phyloP scores from a whole-genome alignment of 306 rosid genomes.

The Prunus mume region DNA sequence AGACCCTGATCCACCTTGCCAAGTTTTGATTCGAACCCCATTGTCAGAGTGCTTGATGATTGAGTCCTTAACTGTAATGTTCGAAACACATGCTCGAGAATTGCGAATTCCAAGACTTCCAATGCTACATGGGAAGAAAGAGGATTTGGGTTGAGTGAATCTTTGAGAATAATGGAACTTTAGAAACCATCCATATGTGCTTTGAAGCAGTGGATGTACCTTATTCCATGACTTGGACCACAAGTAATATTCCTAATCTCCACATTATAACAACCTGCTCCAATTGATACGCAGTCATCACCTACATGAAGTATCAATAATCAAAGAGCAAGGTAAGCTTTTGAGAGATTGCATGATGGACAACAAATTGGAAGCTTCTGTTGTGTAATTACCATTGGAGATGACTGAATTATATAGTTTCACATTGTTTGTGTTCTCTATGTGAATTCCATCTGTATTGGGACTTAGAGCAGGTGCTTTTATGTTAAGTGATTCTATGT shows the following conservation, averaged over 20 bases:
- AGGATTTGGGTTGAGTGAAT: background rate
- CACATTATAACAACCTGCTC: slow-evolving; percentile 52
- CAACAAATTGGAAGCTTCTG: background rate
- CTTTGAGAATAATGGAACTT: background rate
- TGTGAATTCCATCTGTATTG: slow-evolving; percentile 61
- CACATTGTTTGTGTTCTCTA: slow-evolving; percentile 44
- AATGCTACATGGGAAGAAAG: slow-evolving; percentile 39
- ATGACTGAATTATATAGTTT: slow-evolving; percentile 33
- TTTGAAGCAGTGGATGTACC: slow-evolving; percentile 28
- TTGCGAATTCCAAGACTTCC: slow-evolving; percentile 73
- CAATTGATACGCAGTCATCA: slow-evolving; percentile 61
- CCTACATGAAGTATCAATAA: slow-evolving; percentile 28
- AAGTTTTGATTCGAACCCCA: slow-evolving; percentile 74
- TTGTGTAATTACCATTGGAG: slow-evolving; percentile 29
- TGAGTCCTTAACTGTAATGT: slow-evolving; percentile 64
- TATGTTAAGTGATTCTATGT: slow-evolving; percentile 36
- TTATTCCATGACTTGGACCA: slow-evolving; percentile 71
- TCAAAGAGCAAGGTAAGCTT: background rate
- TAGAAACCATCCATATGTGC: background rate
- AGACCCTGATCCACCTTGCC: slow-evolving; percentile 81
- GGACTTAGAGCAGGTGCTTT: slow-evolving; percentile 49
- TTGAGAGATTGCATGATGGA: background rate
- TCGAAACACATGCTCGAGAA: slow-evolving; percentile 62
- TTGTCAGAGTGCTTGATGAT: slow-evolving; percentile 54
- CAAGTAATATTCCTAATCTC: slow-evolving; percentile 52